Percentiles rank a stretch among this genome's conserved stretches.
These are phyloP conservation scores for Fraxinus baroniana DNA, from an alignment of 305 asterid genomes.

Conservation along the genomic window DNA sequence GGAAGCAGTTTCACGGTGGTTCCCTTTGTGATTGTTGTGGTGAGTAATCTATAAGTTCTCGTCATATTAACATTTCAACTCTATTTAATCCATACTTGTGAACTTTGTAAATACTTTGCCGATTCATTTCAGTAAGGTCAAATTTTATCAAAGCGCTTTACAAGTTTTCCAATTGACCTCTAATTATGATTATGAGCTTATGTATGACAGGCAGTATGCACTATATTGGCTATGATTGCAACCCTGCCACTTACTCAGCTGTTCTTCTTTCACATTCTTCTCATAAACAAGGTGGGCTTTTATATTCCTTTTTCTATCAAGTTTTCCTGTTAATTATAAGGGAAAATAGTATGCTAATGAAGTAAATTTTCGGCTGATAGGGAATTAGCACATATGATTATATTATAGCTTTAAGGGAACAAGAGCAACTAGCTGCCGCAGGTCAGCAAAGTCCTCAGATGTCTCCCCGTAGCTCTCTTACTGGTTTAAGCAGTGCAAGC, in stretches of 20 bases:
- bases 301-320: neutral
- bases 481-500: conserved; percentile 94
- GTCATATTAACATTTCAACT: neutral
- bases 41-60: conserved; percentile 40
- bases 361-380: conserved; percentile 33
- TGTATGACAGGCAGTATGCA: conserved; percentile 70
- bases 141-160: neutral
- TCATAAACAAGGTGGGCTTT: conserved; percentile 74
- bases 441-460: conserved; percentile 98
- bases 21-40: conserved; percentile 91
- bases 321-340: neutral
- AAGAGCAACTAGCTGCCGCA: conserved; percentile 74
- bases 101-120: neutral
- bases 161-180: neutral
- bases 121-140: neutral
- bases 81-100: neutral
- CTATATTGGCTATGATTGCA: conserved; percentile 95
- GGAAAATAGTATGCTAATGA: neutral
- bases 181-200: neutral
- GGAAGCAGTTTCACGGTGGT: conserved; percentile 96
- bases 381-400: conserved; percentile 99
- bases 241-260: conserved; percentile 91
- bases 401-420: conserved; percentile 93
- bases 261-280: conserved; percentile 98
- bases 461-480: conserved; percentile 86